A percentile compares a stretch with the other conserved stretches of the same genome.
Conservation (phyloP, 2,329 filamentous ascomycete genomes). For the Ciborinia camelliae region DNA sequence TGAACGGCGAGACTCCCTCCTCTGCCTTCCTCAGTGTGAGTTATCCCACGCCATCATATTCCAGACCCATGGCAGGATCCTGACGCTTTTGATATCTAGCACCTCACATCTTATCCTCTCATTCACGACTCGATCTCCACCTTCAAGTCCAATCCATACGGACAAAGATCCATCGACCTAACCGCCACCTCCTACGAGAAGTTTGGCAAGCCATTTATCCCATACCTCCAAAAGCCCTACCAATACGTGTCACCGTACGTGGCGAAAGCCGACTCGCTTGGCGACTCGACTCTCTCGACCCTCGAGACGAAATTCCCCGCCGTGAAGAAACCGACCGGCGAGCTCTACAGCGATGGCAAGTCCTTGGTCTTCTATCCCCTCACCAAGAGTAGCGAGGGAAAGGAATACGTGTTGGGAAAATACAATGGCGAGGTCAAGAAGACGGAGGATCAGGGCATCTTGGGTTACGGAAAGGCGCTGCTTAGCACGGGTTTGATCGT, state of each 20-base stretch:
- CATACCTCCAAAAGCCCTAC: conserved; percentile 76
- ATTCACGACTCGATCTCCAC: conserved; percentile 73
- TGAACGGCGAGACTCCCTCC: conserved; percentile 49
- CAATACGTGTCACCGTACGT: conserved; percentile 82
- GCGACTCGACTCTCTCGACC: conserved; percentile 65
- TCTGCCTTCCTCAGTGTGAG: conserved; percentile 46
- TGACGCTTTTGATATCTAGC: conserved; percentile 48
- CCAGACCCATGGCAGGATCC: conserved; percentile 2
- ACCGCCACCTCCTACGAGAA: conserved; percentile 23
- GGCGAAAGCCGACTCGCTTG: conserved; percentile 73
- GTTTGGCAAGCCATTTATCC: conserved; percentile 73
- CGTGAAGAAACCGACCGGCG: conserved; percentile 71
- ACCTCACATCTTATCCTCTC: conserved; percentile 79
- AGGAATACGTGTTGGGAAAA: conserved; percentile 56
- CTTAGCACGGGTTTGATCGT: conserved; percentile 66
- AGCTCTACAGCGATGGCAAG: conserved; percentile 64
- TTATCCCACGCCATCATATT: conserved; percentile 40
- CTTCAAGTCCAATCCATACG: conserved; percentile 79
- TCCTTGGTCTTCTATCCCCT: conserved; percentile 60
- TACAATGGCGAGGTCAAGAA: conserved; percentile 61
- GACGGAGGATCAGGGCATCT: conserved; percentile 58
- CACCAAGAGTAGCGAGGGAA: conserved; percentile 58
- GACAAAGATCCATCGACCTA: conserved; percentile 68
- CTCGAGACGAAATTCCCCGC: conserved; percentile 69
- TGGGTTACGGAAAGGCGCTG: conserved; percentile 68